Percentiles rank a stretch among this genome's conserved stretches.
Conservation (phyloP, 306 rosid species). For the Ammopiptanthus mongolicus region DNA sequence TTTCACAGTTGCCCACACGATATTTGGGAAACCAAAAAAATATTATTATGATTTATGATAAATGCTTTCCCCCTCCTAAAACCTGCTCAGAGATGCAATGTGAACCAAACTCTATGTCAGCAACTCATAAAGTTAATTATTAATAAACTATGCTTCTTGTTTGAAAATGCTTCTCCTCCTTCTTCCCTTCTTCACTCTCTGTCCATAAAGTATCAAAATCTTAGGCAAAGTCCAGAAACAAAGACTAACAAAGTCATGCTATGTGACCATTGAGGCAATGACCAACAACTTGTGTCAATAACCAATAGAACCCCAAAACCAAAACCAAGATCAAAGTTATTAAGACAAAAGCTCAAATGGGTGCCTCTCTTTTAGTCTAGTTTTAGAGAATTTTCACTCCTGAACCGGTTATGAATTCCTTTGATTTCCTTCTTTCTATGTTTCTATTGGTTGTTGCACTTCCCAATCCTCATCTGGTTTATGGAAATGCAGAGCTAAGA, state of each 20-base stretch:
- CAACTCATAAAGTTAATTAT: conserved; percentile 25
- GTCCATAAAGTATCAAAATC: background rate
- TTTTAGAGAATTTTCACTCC: conserved; percentile 2
- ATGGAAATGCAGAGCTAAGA: conserved; percentile 66
- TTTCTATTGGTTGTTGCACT: conserved; percentile 15
- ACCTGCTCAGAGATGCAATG: conserved; percentile 5
- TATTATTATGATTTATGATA: no score
- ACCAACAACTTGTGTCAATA: background rate
- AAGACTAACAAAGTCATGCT: conserved; percentile 4
- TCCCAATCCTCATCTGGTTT: conserved; percentile 15
- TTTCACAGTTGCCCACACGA: no score
- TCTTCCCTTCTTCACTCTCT: background rate
- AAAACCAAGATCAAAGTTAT: background rate
- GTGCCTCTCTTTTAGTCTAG: conserved; percentile 21
- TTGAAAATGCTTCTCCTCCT: background rate
- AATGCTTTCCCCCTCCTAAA: background rate
- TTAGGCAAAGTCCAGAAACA: background rate
- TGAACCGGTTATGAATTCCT: conserved; percentile 32
- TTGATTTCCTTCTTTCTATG: conserved; percentile 19
- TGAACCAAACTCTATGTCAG: conserved; percentile 32
- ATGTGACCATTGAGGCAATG: background rate
- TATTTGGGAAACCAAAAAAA: no score
- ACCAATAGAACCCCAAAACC: background rate
- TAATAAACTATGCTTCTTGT: background rate
- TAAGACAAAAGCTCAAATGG: conserved; percentile 15